Base-by-base conservation (phyloP, 164 flowering plant species). In the Pachysandra terminalis region DNA sequence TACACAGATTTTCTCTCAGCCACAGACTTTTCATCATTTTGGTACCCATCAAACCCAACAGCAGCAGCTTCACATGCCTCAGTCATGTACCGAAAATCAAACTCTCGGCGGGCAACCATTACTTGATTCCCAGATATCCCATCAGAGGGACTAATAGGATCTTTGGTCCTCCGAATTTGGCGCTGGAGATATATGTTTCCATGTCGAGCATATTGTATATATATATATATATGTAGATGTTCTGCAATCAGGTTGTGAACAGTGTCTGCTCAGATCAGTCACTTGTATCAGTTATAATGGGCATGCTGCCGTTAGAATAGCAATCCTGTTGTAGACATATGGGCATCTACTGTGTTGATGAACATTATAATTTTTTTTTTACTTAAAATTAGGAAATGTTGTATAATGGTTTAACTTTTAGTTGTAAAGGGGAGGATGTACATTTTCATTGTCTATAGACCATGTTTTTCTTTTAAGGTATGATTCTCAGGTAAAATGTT, bases 101-200 rank as follows among this genome's bases (percentile, higher is more conserved):
- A 51, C 57, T 27, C 68, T 56, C 8, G 67, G 73, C 28, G 81
- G 83, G 54, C 90, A 81, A 63, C 71, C 85, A 56, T 84, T 70
- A 66, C 82, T 83, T 5, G 77, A 74, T 73, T 83, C 84, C 71
- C 22, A 74, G 79, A 89, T 84, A 68, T 90, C 83, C 79, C 84
- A 81, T 74, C 76, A 77, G 69, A 77, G 76, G 78, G 66, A 56
- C 60, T 75, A 72, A 68, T 40, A 57, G 25, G 22, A 8, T 19
- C 56, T 15, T n/a, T 0, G 15, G 25, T 41, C 26, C 25, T 4
- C 53, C 25, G 37, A 54, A 32, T 63, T 59, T n/a, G 22, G 58
- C 28, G 24, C 35, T 37, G 24, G 53, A 68, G 64, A 64, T 58
- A 37, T 67, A 48, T 4, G 61, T 14, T 59, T 27, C 10, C 16